These are phyloP conservation scores for Citrullus mucosospermus DNA, from an alignment of 306 rosid species.

Conservation along the genomic window DNA sequence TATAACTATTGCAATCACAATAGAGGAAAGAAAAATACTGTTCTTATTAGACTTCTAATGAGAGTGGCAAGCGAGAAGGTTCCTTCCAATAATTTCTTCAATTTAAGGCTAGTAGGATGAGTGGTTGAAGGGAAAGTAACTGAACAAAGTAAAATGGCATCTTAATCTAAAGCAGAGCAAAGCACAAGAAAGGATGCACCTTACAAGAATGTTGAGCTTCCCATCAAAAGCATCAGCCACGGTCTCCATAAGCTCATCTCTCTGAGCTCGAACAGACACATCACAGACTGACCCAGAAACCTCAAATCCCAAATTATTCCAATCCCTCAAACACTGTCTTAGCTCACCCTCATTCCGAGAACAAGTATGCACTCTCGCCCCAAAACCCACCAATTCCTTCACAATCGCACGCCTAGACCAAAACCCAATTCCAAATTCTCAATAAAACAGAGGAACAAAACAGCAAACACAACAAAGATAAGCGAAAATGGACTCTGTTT, in stretches of 20 bases:
- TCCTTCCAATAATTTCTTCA: neutral
- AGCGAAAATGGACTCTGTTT: neutral
- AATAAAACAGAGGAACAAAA: neutral
- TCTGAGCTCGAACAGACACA: constrained; percentile 39
- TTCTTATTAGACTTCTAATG: neutral
- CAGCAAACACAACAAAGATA: neutral
- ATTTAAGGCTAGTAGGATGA: neutral
- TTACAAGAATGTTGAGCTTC: constrained; percentile 69
- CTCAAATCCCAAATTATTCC: constrained; percentile 41
- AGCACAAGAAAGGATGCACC: constrained; percentile 14
- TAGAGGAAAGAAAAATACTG: neutral
- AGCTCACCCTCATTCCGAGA: constrained; percentile 41
- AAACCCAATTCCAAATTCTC: constrained; percentile 4
- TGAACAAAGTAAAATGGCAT: neutral
- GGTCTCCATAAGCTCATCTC: constrained; percentile 38
- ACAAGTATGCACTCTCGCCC: constrained; percentile 75
- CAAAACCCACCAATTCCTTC: constrained; percentile 55
- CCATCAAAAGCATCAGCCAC: constrained; percentile 48
- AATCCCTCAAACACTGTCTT: constrained; percentile 29
- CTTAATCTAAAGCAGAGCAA: neutral
- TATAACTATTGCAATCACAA: neutral
- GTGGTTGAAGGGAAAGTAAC: neutral
- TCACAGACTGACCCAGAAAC: constrained; percentile 66
- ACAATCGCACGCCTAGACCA: constrained; percentile 50
- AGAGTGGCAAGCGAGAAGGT: neutral